phyloP scores from a whole-genome alignment of 2,329 filamentous ascomycete genomes.

The Sporothrix globosa region DNA sequence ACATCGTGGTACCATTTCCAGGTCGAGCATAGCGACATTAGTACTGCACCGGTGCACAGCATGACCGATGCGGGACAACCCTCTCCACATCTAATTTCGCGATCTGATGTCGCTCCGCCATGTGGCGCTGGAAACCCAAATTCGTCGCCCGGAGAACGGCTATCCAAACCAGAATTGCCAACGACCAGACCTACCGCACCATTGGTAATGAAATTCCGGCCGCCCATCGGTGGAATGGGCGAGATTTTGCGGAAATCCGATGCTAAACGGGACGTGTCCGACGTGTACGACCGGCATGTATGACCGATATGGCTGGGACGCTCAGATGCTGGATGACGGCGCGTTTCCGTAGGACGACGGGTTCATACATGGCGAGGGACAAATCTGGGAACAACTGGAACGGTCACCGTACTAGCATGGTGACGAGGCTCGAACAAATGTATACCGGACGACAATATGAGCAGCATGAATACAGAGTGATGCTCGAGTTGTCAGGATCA shows the following conservation, averaged over 20 bases:
- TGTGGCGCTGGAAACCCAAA: neutral
- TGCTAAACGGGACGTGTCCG: no score
- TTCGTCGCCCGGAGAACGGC: neutral
- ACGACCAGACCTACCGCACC: neutral
- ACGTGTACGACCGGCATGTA: no score
- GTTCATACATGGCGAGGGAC: no score
- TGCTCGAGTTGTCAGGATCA: no score
- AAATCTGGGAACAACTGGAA: no score
- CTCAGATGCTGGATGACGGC: no score
- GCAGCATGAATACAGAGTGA: no score
- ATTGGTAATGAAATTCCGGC: neutral
- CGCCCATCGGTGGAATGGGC: neutral
- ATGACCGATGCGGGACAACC: neutral
- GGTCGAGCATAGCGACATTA: neutral
- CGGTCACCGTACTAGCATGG: no score
- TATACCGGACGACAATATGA: no score
- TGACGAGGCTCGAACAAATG: no score
- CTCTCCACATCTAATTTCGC: neutral
- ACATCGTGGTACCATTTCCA: neutral
- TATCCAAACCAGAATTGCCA: neutral
- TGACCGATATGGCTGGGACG: no score
- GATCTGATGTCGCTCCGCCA: neutral
- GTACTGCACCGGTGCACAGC: neutral
- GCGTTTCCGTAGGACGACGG: no score
- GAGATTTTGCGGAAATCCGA: neutral